Base-by-base conservation (phyloP, 768 basidiomycete genomes). In the Solioccasus polychromus region DNA sequence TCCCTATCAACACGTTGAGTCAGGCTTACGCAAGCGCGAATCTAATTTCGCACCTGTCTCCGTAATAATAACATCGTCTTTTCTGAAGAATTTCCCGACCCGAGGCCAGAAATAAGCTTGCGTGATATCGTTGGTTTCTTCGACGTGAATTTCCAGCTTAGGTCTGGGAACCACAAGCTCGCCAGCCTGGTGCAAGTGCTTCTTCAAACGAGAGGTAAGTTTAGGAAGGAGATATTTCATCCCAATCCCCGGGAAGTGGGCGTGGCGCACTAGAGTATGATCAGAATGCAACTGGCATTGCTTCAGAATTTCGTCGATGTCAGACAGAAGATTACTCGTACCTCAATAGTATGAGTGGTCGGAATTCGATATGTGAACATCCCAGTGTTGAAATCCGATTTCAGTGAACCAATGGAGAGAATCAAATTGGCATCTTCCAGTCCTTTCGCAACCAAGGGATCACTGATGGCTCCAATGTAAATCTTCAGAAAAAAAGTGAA, bases 31-130 rank as follows among this genome's bases (percentile, higher is more conserved):
- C 8, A 4, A 14, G 8, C 22, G 39, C 8, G 9, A 5, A 35
- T 15, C 59, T 26, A 8, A 19, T 22, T 8, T 9, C 45, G 14
- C 44, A 73, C 91, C 93, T 11, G 93, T 97, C 68, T 97, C 94
- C 2, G 89, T 81, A 35, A 96, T 67, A 47, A 96, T 79, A 26
- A 95, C 79, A 64, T 91, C 91, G 26, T 76, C 71, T 18, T 77
- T 66, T 50, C 67, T 71, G 70, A 93, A 88, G 72, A 91, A 92
- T 45, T 73, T 62, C 8, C 78, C 76, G 10, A 93, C 54, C 25
- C 83, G 79, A 2, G 90, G 88, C 92, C 92, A 95, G 60, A 94
- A 78, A 75, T 82, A 91, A 11, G 76, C 66, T 50, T 95, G 93
- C 1, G 82, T 77, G 60, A 95, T 91, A 8, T 55, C 56, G 11